These are phyloP conservation scores for Plasmodium fragile DNA, from an alignment of 169 alveolate genomes.

Conservation along the genomic window DNA sequence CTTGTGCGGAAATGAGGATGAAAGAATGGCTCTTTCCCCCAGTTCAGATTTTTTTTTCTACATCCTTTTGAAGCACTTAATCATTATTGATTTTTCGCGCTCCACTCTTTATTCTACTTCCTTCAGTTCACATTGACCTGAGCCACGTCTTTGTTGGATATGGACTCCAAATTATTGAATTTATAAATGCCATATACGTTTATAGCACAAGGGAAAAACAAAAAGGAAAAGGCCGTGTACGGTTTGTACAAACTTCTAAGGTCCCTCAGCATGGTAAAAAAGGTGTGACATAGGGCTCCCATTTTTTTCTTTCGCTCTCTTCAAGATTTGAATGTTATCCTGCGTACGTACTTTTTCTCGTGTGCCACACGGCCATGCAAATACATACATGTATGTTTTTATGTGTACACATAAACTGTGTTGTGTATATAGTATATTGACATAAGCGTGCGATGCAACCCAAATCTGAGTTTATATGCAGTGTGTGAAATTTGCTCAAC, in stretches of 20 bases:
- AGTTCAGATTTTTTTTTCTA: background rate
- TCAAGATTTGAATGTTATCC: background rate
- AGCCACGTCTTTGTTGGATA: conserved; percentile 25
- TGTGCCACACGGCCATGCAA: background rate
- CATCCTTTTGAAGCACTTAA: background rate
- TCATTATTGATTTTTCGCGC: background rate
- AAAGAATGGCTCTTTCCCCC: background rate
- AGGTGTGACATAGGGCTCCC: conserved; percentile 62
- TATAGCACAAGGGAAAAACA: conserved; percentile 72
- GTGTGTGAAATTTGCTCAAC: background rate
- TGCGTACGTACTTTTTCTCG: background rate
- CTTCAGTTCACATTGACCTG: conserved; percentile 26
- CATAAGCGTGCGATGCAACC: background rate
- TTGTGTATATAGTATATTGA: background rate
- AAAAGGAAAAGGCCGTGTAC: conserved; percentile 71
- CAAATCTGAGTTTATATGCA: background rate
- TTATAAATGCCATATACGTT: conserved; percentile 70
- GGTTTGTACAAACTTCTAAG: conserved; percentile 72
- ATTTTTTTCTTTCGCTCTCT: conserved; percentile 8
- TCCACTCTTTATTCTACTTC: conserved; percentile 8
- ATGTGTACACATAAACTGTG: background rate
- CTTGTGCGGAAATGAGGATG: background rate
- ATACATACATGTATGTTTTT: background rate
- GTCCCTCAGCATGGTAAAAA: conserved; percentile 48
- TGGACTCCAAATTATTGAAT: conserved; percentile 39